Conservation (phyloP, 2,329 filamentous ascomycete species). For the Diplodia sapinea region DNA sequence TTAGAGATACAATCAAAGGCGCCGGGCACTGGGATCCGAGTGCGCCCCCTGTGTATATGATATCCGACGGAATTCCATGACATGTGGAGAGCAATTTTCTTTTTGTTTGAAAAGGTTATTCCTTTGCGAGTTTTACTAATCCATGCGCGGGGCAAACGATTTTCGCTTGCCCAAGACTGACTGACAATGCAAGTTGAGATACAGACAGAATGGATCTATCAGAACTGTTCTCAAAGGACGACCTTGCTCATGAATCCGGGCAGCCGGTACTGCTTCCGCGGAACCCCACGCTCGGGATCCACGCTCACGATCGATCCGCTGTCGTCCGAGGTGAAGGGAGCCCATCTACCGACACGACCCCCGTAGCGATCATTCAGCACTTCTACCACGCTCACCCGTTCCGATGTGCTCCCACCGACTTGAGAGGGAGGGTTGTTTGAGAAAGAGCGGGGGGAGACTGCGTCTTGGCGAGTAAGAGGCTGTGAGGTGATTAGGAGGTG, state of each 20-base stretch:
- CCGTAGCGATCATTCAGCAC: constrained; percentile 51
- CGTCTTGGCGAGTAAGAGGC: constrained; percentile 46
- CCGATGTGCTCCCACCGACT: constrained; percentile 28
- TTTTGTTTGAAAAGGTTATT: neutral
- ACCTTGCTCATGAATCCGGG: constrained; percentile 18
- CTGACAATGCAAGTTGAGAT: neutral
- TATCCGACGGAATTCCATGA: constrained; percentile 24
- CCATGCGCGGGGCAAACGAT: neutral
- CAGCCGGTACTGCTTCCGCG: constrained; percentile 12
- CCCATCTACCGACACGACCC: constrained; percentile 49
- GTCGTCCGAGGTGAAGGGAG: neutral
- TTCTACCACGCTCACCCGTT: constrained; percentile 49
- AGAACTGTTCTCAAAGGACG: neutral
- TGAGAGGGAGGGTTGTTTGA: neutral
- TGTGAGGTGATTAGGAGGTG: constrained; percentile 50
- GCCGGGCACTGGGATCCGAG: neutral
- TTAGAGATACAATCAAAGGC: constrained; percentile 5
- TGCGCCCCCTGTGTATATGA: constrained; percentile 16
- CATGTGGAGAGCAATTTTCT: constrained; percentile 9
- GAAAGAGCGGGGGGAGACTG: constrained; percentile 40
- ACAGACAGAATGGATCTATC: neutral
- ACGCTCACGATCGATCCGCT: neutral
- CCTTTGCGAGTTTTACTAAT: neutral
- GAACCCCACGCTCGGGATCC: neutral
- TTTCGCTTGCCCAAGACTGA: neutral